phyloP scores from a whole-genome alignment of 2,329 filamentous ascomycete genomes.

The Microdochium trichocladiopsis region DNA sequence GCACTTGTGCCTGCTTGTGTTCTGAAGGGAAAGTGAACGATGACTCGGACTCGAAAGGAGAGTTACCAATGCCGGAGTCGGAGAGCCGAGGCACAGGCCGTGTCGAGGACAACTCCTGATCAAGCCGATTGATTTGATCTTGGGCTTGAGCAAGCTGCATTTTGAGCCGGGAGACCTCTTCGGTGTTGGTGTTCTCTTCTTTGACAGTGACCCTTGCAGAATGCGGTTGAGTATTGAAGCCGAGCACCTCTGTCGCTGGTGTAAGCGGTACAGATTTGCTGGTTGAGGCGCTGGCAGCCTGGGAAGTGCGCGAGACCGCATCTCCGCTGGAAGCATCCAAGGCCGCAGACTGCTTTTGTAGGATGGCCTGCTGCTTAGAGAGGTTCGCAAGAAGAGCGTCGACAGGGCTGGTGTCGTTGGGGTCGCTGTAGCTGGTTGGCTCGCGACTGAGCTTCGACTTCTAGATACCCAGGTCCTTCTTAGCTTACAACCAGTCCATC shows the following conservation, averaged over 20 bases:
- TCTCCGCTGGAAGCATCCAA: constrained; percentile 35
- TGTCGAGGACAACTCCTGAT: constrained; percentile 62
- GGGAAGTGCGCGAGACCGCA: constrained; percentile 20
- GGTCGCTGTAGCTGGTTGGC: constrained; percentile 14
- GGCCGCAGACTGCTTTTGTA: constrained; percentile 51
- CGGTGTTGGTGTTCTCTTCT: constrained; percentile 31
- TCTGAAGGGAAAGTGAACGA: constrained; percentile 10
- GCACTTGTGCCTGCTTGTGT: constrained; percentile 22
- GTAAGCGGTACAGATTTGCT: constrained; percentile 57
- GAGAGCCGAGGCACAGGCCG: constrained; percentile 10
- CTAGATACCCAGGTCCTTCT: constrained; percentile 20
- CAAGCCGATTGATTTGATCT: constrained; percentile 62
- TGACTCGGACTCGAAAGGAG: constrained; percentile 17
- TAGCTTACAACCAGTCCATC: constrained; percentile 2
- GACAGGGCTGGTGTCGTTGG: constrained; percentile 45
- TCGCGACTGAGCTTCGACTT: constrained; percentile 43
- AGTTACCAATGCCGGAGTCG: constrained; percentile 32
- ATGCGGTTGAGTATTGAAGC: constrained; percentile 39
- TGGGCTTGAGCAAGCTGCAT: constrained; percentile 65
- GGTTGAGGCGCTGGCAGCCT: constrained; percentile 40
- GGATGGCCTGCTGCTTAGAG: constrained; percentile 59
- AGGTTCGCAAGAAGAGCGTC: constrained; percentile 69
- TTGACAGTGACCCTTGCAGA: constrained; percentile 38
- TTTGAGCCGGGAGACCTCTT: constrained; percentile 63
- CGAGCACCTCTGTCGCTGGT: constrained; percentile 49